Evolutionary conservation across 208 protist species (phyloP), one percentile per base, ranked within the genome.

Genomic region (Strigomonas galati): DNA sequence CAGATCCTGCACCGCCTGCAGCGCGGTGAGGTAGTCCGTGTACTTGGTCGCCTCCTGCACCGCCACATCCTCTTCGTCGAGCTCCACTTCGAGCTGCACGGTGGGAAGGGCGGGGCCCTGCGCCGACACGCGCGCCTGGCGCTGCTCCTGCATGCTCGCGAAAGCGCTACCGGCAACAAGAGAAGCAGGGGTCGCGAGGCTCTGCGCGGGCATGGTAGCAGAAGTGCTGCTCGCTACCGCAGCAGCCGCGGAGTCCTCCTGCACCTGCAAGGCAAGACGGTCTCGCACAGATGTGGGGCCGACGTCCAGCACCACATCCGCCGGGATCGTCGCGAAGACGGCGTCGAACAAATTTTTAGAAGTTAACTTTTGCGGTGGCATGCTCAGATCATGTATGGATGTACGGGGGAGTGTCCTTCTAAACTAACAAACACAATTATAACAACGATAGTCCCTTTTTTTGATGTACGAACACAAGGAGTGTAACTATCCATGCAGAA

Each of bases 261-360:
- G 24, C 53, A 27, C 28, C 53, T 21, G 53, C 53, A 27, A 14
- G 53, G 23, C 79, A 21, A 80, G 69, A 53, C 75, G 82, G 73
- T 92, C 86, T 21, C 62, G 56, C 32, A 89, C 61, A 19, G 76
- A 72, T 0, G 70, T 66, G 21, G 86, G 76, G 15, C 82, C 82
- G 10, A 76, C 81, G 67, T 93, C 68, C 10, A 93, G 71, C 49
- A 79, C 62, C 1, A 80, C 76, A 69, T 86, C 74, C 0, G 78
- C 79, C 0, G 86, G 86, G 26, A 93, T 81, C 44, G 69, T 74
- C 19, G 70, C 69, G 56, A 93, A 93, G 31, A 93, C 63, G 12
- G 75, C 81, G 56, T 93, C 86, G 65, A 93, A 93, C 0, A 93
- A 72, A 21, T 87, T 93, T 40, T 83, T 82, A 1, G 80, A 85